Evolutionary conservation across 768 basidiomycete genomes (phyloP).

Genomic region (Chalciporus pseudorubinellus): DNA sequence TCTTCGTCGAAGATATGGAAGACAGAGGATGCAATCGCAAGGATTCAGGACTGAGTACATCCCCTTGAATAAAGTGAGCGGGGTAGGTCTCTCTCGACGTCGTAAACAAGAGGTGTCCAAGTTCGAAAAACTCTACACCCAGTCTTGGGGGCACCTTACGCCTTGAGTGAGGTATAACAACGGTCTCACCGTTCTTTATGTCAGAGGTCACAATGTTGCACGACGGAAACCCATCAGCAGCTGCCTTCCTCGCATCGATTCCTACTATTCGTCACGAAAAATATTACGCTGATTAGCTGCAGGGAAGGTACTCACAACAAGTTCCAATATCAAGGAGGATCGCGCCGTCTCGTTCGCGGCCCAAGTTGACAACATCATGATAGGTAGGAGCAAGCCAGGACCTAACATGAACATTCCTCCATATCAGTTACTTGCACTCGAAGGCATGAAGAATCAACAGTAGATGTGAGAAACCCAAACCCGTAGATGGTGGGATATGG

Average conservation of each 20-base stretch:
- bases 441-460: neutral
- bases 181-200: slow-evolving; percentile 28
- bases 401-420: neutral
- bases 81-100: slow-evolving; percentile 51
- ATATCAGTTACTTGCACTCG: neutral
- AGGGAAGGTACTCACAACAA: slow-evolving; percentile 32
- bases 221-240: slow-evolving; percentile 38
- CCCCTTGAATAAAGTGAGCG: slow-evolving; percentile 44
- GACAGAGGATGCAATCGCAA: slow-evolving; percentile 32
- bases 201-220: slow-evolving; percentile 35
- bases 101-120: slow-evolving; percentile 58
- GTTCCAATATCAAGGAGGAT: slow-evolving; percentile 43
- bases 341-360: slow-evolving; percentile 31
- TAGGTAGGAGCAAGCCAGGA: slow-evolving; percentile 4
- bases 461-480: slow-evolving; percentile 21
- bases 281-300: neutral
- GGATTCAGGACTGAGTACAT: slow-evolving; percentile 47
- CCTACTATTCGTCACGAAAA: slow-evolving; percentile 28
- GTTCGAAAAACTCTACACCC: slow-evolving; percentile 50
- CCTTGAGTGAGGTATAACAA: neutral
- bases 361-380: slow-evolving; percentile 29
- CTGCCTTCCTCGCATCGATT: slow-evolving; percentile 34
- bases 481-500: slow-evolving; percentile 27
- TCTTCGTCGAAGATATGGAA: slow-evolving; percentile 32
- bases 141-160: neutral